Conservation (phyloP, 2,329 filamentous ascomycete species). For the Xylaria sp. region DNA sequence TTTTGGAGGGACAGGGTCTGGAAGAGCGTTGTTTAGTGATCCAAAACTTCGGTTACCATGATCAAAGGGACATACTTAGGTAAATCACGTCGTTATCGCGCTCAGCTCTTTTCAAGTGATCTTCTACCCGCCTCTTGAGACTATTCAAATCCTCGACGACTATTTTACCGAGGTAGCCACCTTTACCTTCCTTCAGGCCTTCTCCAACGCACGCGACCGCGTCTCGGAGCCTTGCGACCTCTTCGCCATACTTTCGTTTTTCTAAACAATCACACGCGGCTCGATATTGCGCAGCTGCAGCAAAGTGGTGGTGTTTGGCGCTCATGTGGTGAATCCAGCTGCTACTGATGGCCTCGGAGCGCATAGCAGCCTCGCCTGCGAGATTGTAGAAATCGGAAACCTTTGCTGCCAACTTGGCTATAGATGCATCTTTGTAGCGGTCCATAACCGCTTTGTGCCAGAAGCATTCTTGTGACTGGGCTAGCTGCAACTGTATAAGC, state of each 20-base stretch:
- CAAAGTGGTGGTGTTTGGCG: slow-evolving; percentile 97
- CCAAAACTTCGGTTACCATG: not conserved
- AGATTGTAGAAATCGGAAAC: slow-evolving; percentile 91
- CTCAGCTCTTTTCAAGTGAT: slow-evolving; percentile 90
- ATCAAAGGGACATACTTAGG: slow-evolving; percentile 64
- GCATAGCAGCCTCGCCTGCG: slow-evolving; percentile 85
- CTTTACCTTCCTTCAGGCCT: slow-evolving; percentile 81
- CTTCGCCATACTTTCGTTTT: slow-evolving; percentile 94
- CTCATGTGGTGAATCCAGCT: slow-evolving; percentile 99
- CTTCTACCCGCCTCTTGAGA: slow-evolving; percentile 82
- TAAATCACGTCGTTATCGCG: slow-evolving; percentile 98
- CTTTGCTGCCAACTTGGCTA: slow-evolving; percentile 87
- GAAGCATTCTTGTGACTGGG: slow-evolving; percentile 96
- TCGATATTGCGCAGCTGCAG: slow-evolving; percentile 91
- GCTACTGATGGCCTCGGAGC: slow-evolving; percentile 88
- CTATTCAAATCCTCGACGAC: slow-evolving; percentile 85
- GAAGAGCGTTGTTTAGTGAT: slow-evolving; percentile 47
- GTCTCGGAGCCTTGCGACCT: slow-evolving; percentile 86
- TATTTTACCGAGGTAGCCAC: slow-evolving; percentile 78
- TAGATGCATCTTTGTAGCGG: slow-evolving; percentile 88
- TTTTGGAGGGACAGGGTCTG: slow-evolving; percentile 83
- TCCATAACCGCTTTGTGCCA: slow-evolving; percentile 98
- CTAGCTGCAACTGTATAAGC: slow-evolving; percentile 83
- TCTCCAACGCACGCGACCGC: slow-evolving; percentile 85
- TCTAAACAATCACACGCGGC: slow-evolving; percentile 91